Evolutionary conservation across 192 early-diverging fungal species (phyloP), one percentile per base, ranked within the genome.

Genomic region (Blastocladiella britannica): DNA sequence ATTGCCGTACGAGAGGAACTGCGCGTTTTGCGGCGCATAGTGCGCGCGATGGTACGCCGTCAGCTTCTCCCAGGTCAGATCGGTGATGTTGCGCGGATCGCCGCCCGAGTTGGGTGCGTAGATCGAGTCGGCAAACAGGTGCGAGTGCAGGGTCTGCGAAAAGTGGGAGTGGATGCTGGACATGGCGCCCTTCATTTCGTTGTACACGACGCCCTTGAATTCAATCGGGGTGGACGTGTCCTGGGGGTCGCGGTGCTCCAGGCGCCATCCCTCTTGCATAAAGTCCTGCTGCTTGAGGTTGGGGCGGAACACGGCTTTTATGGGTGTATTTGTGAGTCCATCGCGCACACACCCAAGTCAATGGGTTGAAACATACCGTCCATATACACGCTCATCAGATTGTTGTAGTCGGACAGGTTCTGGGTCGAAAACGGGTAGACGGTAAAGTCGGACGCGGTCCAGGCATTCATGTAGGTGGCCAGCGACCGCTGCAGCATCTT

Each of bases 391-490:
- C 68, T 70, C 66, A 87, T 80, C 60, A 96, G 65, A 66, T 96
- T 96, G 26, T 75, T 70, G 62, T 86, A 93, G 70, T 96, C 92
- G n/a, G 77, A 71, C 9, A 67, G 68, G 65, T 96, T 93, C 58
- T 87, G 82, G 0, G 91, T 89, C 4, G 91, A 80, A 65, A 96
- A 96, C 37, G 92, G 92, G 63, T 96, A 96, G 57, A 89, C 71
- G 7, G 89, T 92, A 56, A 85, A 84, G 54, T 92, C 88, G 57
- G 76, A 76, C 22, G 80, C 88, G 15, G 92, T 96, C 72, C 87
- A 81, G 0, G 92, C 92, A 54, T 96, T 96, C 92, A 96, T 96
- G 64, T 89, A 96, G 20, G 89, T 96, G 15, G 92, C 80, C 74
- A 96, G 82, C 55, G 82, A 86, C 22, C 92, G 79, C 59, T 91